Percentiles rank a stretch among this genome's conserved stretches.
Conservation (phyloP, 1,284 basidiomycete genomes). For the Exobasidium cylindrosporum region DNA sequence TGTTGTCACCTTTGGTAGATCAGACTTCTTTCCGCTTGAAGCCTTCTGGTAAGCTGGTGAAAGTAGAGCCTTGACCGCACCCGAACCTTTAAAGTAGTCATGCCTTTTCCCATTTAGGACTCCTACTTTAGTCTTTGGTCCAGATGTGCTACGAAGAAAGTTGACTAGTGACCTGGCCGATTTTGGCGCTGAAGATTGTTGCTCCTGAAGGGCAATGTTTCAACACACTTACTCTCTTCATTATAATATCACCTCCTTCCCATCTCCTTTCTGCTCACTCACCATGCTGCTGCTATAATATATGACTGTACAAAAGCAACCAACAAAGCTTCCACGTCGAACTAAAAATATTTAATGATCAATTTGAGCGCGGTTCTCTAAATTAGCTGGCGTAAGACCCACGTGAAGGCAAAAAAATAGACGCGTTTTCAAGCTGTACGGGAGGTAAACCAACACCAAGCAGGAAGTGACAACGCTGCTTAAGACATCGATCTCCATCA, state of each 20-base stretch:
- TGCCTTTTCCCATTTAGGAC: constrained; percentile 89
- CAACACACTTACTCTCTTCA: not conserved
- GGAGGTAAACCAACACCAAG: constrained; percentile 1
- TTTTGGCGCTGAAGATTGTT: constrained; percentile 43
- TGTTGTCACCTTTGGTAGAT: constrained; percentile 60
- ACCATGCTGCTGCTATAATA: constrained; percentile 15
- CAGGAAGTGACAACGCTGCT: too few species aligned
- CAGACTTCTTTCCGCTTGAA: constrained; percentile 62
- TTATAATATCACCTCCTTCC: not conserved
- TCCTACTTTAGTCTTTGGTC: constrained; percentile 84
- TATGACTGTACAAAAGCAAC: not conserved
- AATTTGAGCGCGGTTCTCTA: too few species aligned
- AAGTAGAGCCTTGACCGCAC: constrained; percentile 77
- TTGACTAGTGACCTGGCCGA: constrained; percentile 42
- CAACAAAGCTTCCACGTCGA: not conserved
- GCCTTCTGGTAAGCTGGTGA: constrained; percentile 86
- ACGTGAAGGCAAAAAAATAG: not conserved
- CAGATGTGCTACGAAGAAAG: constrained; percentile 59
- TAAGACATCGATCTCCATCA: not conserved
- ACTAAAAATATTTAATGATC: too few species aligned
- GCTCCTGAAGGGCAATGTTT: constrained; percentile 30
- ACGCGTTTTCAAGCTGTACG: not conserved
- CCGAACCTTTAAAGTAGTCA: constrained; percentile 86
- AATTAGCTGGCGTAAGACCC: not conserved
- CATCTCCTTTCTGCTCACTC: constrained; percentile 1